Conservation (phyloP, 2,329 filamentous ascomycete genomes). For the Pestalotiopsis sp. region DNA sequence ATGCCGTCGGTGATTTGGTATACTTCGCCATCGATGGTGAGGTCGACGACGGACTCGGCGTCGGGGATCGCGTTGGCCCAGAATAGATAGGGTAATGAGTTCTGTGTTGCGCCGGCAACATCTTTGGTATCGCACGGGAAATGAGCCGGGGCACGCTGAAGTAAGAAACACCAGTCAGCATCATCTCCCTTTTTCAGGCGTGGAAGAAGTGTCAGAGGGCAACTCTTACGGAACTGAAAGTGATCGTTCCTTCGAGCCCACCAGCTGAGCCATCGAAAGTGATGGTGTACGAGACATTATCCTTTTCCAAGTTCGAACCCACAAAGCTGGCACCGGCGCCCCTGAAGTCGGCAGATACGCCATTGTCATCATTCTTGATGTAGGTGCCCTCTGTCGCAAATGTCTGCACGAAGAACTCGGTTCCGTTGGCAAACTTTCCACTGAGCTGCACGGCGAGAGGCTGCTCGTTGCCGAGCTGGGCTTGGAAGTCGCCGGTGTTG, state of each 20-base stretch:
- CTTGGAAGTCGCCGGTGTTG: slow-evolving; percentile 1
- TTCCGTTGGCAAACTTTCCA: slow-evolving; percentile 1
- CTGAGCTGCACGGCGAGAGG: not conserved
- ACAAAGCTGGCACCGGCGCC: not conserved
- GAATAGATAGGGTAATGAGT: slow-evolving; percentile 12
- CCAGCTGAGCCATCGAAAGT: not conserved
- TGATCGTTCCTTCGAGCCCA: slow-evolving; percentile 1
- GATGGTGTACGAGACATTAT: slow-evolving; percentile 3
- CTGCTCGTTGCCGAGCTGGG: not conserved
- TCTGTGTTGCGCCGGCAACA: slow-evolving; percentile 1
- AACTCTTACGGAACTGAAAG: not conserved
- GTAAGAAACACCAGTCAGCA: not conserved
- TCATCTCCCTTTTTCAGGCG: not conserved
- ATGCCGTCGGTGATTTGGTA: slow-evolving; percentile 37
- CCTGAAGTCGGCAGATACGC: not conserved
- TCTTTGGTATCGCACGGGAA: slow-evolving; percentile 17
- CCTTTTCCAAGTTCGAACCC: not conserved
- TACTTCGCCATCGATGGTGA: slow-evolving; percentile 25
- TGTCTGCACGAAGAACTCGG: not conserved
- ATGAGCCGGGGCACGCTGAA: slow-evolving; percentile 14
- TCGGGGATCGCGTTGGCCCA: slow-evolving; percentile 20
- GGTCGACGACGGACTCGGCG: slow-evolving; percentile 11
- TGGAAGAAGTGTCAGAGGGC: not conserved
- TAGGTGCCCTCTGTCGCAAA: not conserved
- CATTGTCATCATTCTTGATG: not conserved